A percentile compares a stretch with the other conserved stretches of the same genome.
phyloP scores from a whole-genome alignment of 2,329 filamentous ascomycete genomes.

The Orbilia brochopaga region DNA sequence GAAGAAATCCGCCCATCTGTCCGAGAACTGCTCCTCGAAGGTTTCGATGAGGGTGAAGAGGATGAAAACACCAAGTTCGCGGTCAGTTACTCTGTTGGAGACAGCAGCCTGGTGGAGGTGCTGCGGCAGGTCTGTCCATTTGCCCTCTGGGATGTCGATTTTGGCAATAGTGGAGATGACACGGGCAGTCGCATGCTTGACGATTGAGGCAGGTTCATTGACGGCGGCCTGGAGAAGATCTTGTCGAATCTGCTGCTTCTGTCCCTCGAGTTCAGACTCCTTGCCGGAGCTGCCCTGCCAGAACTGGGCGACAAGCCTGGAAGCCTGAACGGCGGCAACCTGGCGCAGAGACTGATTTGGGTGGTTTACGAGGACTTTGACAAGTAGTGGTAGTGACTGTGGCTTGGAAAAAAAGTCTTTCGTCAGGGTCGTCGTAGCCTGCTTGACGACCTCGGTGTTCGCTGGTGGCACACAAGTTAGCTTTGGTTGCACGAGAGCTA shows the following conservation, averaged over 20 bases:
- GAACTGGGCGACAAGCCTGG: constrained; percentile 81
- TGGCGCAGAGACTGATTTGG: constrained; percentile 77
- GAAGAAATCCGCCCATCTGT: constrained; percentile 80
- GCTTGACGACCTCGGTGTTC: constrained; percentile 86
- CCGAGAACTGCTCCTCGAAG: constrained; percentile 80
- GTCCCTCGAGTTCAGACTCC: constrained; percentile 67
- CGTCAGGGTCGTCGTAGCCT: constrained; percentile 85
- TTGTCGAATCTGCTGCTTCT: constrained; percentile 78
- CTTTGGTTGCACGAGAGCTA: constrained; percentile 12
- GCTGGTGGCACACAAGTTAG: constrained; percentile 63
- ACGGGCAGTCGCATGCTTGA: constrained; percentile 84
- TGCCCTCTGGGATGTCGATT: constrained; percentile 82
- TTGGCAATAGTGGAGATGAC: constrained; percentile 86
- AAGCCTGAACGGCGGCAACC: constrained; percentile 86
- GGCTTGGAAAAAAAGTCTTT: constrained; percentile 91
- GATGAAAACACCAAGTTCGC: constrained; percentile 90
- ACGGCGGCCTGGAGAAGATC: constrained; percentile 84
- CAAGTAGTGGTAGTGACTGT: constrained; percentile 79
- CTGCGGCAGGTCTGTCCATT: constrained; percentile 81
- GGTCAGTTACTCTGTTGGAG: constrained; percentile 75
- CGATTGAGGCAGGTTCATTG: constrained; percentile 75
- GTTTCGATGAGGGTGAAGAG: constrained; percentile 90
- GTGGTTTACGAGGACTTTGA: constrained; percentile 86
- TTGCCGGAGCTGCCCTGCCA: constrained; percentile 64
- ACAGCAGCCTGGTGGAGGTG: constrained; percentile 79